A percentile compares a stretch with the other conserved stretches of the same genome.
Conservation (phyloP, 2,329 filamentous ascomycete species). For the Beauveria caledonica region DNA sequence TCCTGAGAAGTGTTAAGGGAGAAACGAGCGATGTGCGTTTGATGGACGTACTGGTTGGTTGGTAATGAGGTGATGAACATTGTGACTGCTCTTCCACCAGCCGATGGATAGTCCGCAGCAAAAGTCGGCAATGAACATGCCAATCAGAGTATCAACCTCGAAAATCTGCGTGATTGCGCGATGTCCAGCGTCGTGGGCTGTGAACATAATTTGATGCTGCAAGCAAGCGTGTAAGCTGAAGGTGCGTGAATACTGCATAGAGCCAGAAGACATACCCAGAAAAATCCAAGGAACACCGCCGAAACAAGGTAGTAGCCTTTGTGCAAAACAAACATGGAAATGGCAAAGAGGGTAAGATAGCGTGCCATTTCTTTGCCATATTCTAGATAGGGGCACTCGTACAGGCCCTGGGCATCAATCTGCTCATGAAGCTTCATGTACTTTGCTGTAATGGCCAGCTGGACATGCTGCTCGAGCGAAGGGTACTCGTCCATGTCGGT, state of each 20-base stretch:
- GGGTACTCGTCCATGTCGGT: slow-evolving; percentile 36
- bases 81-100: slow-evolving; percentile 64
- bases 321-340: slow-evolving; percentile 38
- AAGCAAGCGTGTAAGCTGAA: slow-evolving; percentile 13
- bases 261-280: slow-evolving; percentile 40
- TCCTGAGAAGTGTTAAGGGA: slow-evolving; percentile 27
- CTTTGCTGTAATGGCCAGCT: slow-evolving; percentile 45
- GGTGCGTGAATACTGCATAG: background rate
- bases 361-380: slow-evolving; percentile 52
- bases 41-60: slow-evolving; percentile 44
- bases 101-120: slow-evolving; percentile 58
- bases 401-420: slow-evolving; percentile 47
- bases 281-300: slow-evolving; percentile 50
- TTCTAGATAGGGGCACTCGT: slow-evolving; percentile 48
- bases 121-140: slow-evolving; percentile 55
- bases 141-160: slow-evolving; percentile 49
- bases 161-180: slow-evolving; percentile 54
- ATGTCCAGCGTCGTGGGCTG: slow-evolving; percentile 58
- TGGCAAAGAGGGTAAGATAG: slow-evolving; percentile 41
- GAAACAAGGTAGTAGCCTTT: slow-evolving; percentile 49
- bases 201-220: slow-evolving; percentile 61
- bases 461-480: slow-evolving; percentile 44
- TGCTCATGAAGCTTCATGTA: slow-evolving; percentile 49
- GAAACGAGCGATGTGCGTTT: background rate
- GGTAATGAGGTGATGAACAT: slow-evolving; percentile 59